Evolutionary conservation across 768 basidiomycete genomes (phyloP), one percentile per base, ranked within the genome.

Genomic region (Mycena metata): DNA sequence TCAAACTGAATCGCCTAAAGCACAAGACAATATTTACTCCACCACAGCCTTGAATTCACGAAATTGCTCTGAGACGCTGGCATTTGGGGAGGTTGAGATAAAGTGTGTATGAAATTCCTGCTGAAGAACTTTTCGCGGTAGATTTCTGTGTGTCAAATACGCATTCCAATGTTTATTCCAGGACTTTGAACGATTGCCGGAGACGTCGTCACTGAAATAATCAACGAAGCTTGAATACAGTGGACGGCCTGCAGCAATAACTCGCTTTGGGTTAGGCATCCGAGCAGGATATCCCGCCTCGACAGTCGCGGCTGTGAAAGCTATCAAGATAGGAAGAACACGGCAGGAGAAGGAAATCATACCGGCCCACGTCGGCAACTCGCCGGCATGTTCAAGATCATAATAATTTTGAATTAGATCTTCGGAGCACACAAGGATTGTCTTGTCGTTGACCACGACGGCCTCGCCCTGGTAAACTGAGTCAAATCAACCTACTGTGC

Each of bases 81-180:
- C 47, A 49, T 49, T 21, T 2, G 47, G 47, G 11, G 47, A 49
- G 2, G 47, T 49, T 23, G 47, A 49, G 21, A 49, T 23, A 13
- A 49, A 49, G 23, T 49, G 47, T 6, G 23, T 21, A 23, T 49
- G 47, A 23, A 49, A 49, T 23, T 49, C 47, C 13, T 49, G 47
- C 47, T 49, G 47, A n/a, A 49, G 21, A 49, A 49, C n/a, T n/a
- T 13, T 19, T 12, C 47, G 47, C 11, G 47, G 47, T 12, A 49
- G 47, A 23, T 49, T 49, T 23, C 47, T n/a, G 23, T 49, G 47
- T n/a, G 47, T 49, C 47, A 23, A 8, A 21, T 49, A 49, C n/a
- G 23, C 47, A 23, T 49, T 49, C 47, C 47, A 49, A 23, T 49
- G 49, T 23, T 49, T 50, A 16, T 50, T 50, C 49, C 49, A 50